phyloP scores from a whole-genome alignment of 371 early-diverging fungal genomes.

The Caulochytrium protostelioides region DNA sequence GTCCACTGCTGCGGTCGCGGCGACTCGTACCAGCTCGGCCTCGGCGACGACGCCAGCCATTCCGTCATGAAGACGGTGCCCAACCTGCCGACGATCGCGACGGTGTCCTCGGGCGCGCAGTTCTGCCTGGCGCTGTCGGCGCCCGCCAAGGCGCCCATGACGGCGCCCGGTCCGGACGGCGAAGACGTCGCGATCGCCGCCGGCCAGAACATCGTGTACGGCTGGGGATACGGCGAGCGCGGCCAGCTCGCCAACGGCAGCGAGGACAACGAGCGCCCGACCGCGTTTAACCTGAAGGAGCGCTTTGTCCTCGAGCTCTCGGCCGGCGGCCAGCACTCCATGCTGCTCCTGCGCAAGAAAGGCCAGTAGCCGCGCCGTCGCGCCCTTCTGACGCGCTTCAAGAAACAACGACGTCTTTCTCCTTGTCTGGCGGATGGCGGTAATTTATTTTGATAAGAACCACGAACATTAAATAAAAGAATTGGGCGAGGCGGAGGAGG shows the following conservation, averaged over 20 bases:
- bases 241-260: constrained; percentile 16
- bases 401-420: too few relatives aligned
- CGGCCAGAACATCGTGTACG: constrained; percentile 11
- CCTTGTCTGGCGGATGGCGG: too few relatives aligned
- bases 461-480: too few relatives aligned
- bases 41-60: constrained; percentile 1
- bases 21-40: constrained; percentile 15
- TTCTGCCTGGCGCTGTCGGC: constrained; percentile 9
- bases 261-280: constrained; percentile 10
- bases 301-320: constrained; percentile 10
- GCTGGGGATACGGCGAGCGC: constrained; percentile 26
- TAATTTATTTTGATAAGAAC: too few relatives aligned
- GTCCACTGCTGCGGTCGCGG: background rate
- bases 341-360: constrained; percentile 15
- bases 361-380: too few relatives aligned
- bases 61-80: background rate
- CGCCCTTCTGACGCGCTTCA: too few relatives aligned
- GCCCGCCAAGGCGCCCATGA: constrained; percentile 1
- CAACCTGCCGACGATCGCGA: constrained; percentile 2
- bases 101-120: constrained; percentile 3
- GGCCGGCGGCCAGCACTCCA: constrained; percentile 25
- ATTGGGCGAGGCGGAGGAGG: too few relatives aligned
- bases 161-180: constrained; percentile 1
- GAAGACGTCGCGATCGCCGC: background rate
- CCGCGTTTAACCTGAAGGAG: constrained; percentile 17